These are phyloP conservation scores for Aspergillus wentii DNA, from an alignment of 495 filamentous ascomycete genomes.

Conservation along the genomic window DNA sequence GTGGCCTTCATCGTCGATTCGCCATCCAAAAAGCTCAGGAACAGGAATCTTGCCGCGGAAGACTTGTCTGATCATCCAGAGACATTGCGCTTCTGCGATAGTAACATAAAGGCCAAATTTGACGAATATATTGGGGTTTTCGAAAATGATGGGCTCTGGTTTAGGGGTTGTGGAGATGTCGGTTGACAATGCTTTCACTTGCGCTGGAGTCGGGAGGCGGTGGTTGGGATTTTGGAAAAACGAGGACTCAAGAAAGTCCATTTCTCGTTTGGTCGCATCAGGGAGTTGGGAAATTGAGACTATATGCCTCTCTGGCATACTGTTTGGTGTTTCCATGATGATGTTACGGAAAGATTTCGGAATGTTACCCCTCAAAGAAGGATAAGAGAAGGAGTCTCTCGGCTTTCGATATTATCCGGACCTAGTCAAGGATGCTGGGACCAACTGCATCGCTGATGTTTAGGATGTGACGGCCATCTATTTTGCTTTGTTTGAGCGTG, in stretches of 20 bases:
- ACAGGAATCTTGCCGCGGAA: conserved; percentile 33
- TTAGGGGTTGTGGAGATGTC: conserved; percentile 7
- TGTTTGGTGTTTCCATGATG: too few relatives aligned
- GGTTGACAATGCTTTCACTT: conserved; percentile 19
- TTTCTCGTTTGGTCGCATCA: conserved; percentile 11
- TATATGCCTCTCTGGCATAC: too few relatives aligned
- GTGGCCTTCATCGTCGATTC: conserved; percentile 27
- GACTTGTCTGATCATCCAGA: conserved; percentile 32
- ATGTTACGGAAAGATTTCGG: too few relatives aligned
- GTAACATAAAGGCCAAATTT: conserved; percentile 38
- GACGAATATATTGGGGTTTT: conserved; percentile 35
- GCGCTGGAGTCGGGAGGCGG: conserved; percentile 14
- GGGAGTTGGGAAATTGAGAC: conserved; percentile 7
- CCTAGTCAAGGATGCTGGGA: too few relatives aligned
- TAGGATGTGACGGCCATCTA: too few relatives aligned
- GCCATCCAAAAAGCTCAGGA: conserved; percentile 45
- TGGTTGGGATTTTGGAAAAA: conserved; percentile 16
- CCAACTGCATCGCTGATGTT: too few relatives aligned
- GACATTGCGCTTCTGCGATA: conserved; percentile 37
- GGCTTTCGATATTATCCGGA: too few relatives aligned
- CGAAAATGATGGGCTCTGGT: conserved; percentile 24
- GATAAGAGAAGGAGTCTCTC: too few relatives aligned
- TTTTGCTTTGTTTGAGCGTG: too few relatives aligned
- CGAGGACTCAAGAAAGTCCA: conserved; percentile 19
- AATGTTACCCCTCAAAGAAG: too few relatives aligned